Base-by-base conservation (phyloP, 331 rosid genomes). In the Rosa hybrid region DNA sequence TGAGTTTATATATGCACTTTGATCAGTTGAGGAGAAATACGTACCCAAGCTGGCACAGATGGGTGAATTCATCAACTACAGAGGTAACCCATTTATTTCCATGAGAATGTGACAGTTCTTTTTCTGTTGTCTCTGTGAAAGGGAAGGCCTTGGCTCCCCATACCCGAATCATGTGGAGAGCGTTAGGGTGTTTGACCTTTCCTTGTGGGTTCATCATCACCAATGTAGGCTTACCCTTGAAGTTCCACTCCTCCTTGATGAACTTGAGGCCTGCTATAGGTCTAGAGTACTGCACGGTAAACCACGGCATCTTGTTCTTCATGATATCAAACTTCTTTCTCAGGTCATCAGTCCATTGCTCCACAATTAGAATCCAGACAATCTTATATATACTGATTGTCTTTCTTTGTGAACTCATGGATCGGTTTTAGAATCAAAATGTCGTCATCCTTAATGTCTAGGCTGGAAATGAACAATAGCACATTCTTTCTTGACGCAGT, bases 401-500 rank as follows among this genome's bases (percentile, higher is more conserved):
- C 69, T 6, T 63, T 78, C 64, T 73, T 75, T 7, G 65, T 75
- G 5, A 2, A 1, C 23, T 78, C 83, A 0, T 83, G 5, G 16
- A 75, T 9, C 2, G 74, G 86, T 34, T 79, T 74, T 3, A 90
- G 81, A 23, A 69, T 13, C 0, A 56, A 16, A 45, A 79, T 75
- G 74, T 90, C 94, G 0, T 87, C 88, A 8, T 86, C 81, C 0
- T 85, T 75, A 74, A 84, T 87, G 67, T 87, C 91, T 0, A 91
- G 83, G 7, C 84, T 84, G 3, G 94, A 89, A 42, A 91, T 77
- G 84, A 89, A 88, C 27, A 86, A 0, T 0, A 88, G 17, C 49
- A 88, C 89, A 30, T 86, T 71, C 75, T 90, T 85, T 81, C 27
- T 25, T 25, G 27, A 25, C 27, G 27, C 27, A 25, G 27, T 25